phyloP scores from a whole-genome alignment of 2,329 filamentous ascomycete species.

The Gnomoniopsis sp. region DNA sequence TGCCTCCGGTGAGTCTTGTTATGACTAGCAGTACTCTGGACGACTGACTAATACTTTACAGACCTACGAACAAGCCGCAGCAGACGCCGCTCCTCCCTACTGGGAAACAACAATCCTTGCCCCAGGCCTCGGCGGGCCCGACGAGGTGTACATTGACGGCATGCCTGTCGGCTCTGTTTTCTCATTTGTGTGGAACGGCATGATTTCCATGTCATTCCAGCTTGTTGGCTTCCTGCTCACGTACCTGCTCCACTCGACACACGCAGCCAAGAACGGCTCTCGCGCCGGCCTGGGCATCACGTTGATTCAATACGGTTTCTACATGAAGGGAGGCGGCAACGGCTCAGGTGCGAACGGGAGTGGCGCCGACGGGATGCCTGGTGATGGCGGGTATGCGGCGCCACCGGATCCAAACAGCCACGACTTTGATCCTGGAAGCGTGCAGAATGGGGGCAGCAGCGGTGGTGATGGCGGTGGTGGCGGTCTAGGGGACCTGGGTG shows the following conservation, averaged over 20 bases:
- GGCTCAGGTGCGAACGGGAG: constrained; percentile 31
- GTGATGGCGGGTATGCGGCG: constrained; percentile 53
- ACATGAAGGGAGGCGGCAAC: constrained; percentile 65
- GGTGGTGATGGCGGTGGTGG: constrained; percentile 41
- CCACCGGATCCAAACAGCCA: constrained; percentile 88
- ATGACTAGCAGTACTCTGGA: no score
- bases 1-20: constrained; percentile 73
- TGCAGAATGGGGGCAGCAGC: constrained; percentile 39
- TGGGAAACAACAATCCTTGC: constrained; percentile 99
- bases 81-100: constrained; percentile 92
- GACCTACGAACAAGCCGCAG: constrained; percentile 98
- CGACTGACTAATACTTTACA: constrained; percentile 44
- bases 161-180: constrained; percentile 88
- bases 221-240: constrained; percentile 96
- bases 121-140: constrained; percentile 81
- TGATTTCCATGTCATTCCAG: constrained; percentile 97
- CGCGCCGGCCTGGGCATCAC: constrained; percentile 92
- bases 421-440: constrained; percentile 74
- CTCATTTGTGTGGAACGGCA: constrained; percentile 85
- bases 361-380: constrained; percentile 32
- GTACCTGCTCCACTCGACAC: constrained; percentile 95
- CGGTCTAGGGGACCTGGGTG: constrained; percentile 56
- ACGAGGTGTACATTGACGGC: constrained; percentile 96
- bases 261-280: constrained; percentile 96
- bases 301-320: constrained; percentile 94